Evolutionary conservation across 1,284 basidiomycete genomes (phyloP).

Genomic region (Naganishia sp.): DNA sequence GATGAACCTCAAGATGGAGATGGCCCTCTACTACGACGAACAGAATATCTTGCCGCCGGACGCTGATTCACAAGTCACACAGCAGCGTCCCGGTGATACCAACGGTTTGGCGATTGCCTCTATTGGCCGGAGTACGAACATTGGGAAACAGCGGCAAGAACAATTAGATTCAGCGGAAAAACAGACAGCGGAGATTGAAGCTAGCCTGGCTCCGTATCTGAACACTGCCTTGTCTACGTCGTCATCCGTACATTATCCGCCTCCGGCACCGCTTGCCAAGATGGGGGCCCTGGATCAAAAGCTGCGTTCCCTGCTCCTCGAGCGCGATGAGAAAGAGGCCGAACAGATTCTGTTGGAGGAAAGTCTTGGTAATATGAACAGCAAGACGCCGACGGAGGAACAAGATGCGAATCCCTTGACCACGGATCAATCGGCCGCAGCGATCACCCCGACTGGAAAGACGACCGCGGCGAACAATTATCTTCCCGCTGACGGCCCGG

Average conservation of each 20-base stretch:
- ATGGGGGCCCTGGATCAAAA: conserved; percentile 84
- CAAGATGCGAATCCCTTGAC: background rate
- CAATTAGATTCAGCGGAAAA: conserved; percentile 38
- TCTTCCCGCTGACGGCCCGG: conserved; percentile 13
- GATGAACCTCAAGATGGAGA: conserved; percentile 83
- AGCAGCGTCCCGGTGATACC: background rate
- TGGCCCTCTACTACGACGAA: conserved; percentile 90
- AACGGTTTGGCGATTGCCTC: background rate
- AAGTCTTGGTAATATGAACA: conserved; percentile 38
- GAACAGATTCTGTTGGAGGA: conserved; percentile 79
- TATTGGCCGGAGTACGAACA: background rate
- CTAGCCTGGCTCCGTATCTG: conserved; percentile 76
- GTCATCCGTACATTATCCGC: conserved; percentile 82
- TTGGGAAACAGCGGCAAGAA: conserved; percentile 24
- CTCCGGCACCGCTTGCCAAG: conserved; percentile 77
- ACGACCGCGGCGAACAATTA: background rate
- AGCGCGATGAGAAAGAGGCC: conserved; percentile 70
- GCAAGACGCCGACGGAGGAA: conserved; percentile 26
- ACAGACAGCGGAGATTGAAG: conserved; percentile 59
- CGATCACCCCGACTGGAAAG: conserved; percentile 8
- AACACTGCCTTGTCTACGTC: conserved; percentile 87
- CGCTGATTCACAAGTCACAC: conserved; percentile 27
- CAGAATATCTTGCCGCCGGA: conserved; percentile 71
- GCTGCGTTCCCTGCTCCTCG: conserved; percentile 65
- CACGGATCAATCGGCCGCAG: background rate